phyloP scores from a whole-genome alignment of 306 rosid genomes.

The Cicer judaicum region DNA sequence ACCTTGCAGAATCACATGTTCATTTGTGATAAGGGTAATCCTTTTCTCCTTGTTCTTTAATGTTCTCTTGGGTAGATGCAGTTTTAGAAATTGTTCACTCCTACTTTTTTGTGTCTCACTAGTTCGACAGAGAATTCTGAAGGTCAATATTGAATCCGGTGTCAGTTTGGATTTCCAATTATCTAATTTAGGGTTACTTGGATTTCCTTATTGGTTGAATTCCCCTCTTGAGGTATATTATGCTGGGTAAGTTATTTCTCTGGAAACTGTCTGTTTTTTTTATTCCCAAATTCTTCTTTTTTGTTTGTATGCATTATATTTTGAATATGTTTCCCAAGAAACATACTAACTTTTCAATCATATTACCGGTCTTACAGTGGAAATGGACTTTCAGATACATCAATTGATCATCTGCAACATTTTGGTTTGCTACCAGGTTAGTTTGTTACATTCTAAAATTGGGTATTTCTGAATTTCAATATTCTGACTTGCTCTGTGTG shows the following conservation, averaged over 20 bases:
- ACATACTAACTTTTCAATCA: conserved; percentile 38
- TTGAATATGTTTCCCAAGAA: conserved; percentile 26
- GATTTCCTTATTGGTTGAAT: conserved; percentile 85
- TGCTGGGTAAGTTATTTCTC: conserved; percentile 59
- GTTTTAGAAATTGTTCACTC: conserved; percentile 37
- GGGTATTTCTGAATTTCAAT: conserved; percentile 43
- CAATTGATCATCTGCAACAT: conserved; percentile 69
- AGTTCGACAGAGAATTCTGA: conserved; percentile 88
- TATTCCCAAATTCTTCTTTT: conserved; percentile 19
- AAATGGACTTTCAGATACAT: conserved; percentile 54
- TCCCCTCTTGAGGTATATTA: conserved; percentile 63
- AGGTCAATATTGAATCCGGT: conserved; percentile 59
- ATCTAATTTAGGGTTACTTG: conserved; percentile 81
- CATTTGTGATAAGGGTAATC: conserved; percentile 75
- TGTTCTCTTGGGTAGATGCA: conserved; percentile 30
- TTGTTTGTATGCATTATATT: conserved; percentile 26
- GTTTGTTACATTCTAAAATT: conserved; percentile 38
- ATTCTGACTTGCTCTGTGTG: conserved; percentile 2
- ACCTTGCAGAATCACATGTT: conserved; percentile 64
- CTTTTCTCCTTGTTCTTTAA: conserved; percentile 21
- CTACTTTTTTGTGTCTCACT: conserved; percentile 48
- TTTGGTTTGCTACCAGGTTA: conserved; percentile 85
- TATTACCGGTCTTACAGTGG: conserved; percentile 56
- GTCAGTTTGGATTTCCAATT: conserved; percentile 59
- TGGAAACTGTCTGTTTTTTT: conserved; percentile 2